These are phyloP conservation scores for Rhizopogon rudus DNA, from an alignment of 768 basidiomycete species.

Conservation along the genomic window DNA sequence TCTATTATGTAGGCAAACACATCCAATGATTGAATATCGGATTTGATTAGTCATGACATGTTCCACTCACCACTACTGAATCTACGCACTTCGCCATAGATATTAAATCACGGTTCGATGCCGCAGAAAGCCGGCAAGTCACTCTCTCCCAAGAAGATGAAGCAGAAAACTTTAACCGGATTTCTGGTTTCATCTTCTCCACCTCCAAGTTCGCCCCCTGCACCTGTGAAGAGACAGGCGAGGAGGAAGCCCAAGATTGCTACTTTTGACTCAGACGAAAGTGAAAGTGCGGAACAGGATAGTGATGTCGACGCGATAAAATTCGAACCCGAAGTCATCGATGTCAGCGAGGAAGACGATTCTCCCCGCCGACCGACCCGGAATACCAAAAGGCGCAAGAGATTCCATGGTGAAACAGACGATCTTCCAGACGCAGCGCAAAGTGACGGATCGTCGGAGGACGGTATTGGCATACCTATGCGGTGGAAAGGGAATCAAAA, in stretches of 20 bases:
- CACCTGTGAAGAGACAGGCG: background rate
- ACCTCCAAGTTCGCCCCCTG: constrained; percentile 16
- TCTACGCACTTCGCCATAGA: background rate
- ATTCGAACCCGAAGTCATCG: constrained; percentile 35
- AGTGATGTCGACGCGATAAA: constrained; percentile 48
- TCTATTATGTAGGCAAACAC: too few species aligned
- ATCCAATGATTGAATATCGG: too few species aligned
- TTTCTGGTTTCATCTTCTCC: constrained; percentile 27
- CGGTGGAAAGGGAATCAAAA: constrained; percentile 15
- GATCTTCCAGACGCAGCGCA: constrained; percentile 5
- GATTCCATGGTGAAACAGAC: constrained; percentile 10
- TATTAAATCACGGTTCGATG: constrained; percentile 6
- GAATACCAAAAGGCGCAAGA: constrained; percentile 10
- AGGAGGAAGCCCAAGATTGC: constrained; percentile 14
- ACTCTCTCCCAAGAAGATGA: constrained; percentile 24
- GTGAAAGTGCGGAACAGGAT: constrained; percentile 25
- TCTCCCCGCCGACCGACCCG: constrained; percentile 17
- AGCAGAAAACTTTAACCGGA: constrained; percentile 40
- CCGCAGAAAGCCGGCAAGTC: constrained; percentile 12
- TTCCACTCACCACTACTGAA: background rate
- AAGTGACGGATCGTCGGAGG: constrained; percentile 22
- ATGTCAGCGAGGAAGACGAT: constrained; percentile 20
- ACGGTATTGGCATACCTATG: constrained; percentile 10
- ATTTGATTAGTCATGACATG: background rate
- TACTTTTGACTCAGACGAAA: constrained; percentile 11